phyloP scores from a whole-genome alignment of 345 rosid genomes.

The Citropsis articulata region DNA sequence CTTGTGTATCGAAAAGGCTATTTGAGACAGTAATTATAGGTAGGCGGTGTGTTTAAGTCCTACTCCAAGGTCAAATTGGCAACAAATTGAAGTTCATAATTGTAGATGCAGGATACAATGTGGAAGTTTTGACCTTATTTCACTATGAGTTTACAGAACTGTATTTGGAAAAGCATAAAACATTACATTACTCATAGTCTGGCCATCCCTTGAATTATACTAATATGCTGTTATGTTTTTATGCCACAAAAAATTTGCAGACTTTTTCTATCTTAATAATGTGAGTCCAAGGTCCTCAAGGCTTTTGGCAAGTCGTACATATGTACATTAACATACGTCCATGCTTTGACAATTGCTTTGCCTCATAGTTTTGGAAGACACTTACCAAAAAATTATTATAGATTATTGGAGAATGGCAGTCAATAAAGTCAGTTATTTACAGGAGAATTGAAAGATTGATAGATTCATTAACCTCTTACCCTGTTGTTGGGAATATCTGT shows the following conservation, averaged over 20 bases:
- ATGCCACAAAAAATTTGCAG: not conserved
- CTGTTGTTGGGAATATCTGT: not conserved
- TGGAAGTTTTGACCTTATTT: not conserved
- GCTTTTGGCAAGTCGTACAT: not conserved
- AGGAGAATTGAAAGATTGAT: not conserved
- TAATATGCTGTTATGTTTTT: not conserved
- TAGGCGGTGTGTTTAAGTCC: too few species aligned
- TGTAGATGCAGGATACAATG: not conserved
- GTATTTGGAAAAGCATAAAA: not conserved
- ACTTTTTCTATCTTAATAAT: not conserved
- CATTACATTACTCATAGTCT: not conserved
- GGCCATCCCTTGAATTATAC: not conserved
- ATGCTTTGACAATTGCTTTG: not conserved
- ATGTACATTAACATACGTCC: not conserved
- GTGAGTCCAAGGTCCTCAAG: not conserved
- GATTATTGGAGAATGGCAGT: not conserved
- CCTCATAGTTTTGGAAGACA: not conserved
- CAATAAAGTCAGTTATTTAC: not conserved
- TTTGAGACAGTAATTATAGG: too few species aligned
- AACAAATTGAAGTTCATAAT: not conserved
- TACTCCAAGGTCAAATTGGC: not conserved
- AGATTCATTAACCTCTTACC: not conserved
- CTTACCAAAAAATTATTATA: not conserved
- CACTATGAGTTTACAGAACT: not conserved
- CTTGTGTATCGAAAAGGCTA: not conserved